Percentiles rank a stretch among this genome's conserved stretches.
Evolutionary conservation across 208 protist species (phyloP).

Genomic region (Tritrichomonas foetus): DNA sequence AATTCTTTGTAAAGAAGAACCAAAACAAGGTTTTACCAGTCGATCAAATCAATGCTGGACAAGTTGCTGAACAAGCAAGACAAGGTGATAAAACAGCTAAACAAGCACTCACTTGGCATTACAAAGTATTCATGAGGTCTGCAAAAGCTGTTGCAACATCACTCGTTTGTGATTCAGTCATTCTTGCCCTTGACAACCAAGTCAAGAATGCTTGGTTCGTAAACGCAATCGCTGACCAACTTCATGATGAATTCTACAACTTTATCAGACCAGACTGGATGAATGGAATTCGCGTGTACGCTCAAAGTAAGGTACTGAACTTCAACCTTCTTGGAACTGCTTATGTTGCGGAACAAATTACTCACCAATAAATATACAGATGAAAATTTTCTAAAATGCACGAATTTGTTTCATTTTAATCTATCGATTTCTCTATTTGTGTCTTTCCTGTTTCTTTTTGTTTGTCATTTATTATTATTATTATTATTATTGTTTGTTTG

Average conservation of each 20-base stretch:
- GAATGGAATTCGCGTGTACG: not conserved
- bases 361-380: no score
- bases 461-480: no score
- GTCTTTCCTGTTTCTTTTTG: no score
- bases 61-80: not conserved
- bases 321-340: not conserved
- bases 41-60: not conserved
- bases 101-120: not conserved
- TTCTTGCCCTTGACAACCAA: conserved; percentile 27
- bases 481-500: no score
- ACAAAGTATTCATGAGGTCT: not conserved
- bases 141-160: not conserved
- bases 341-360: conserved; percentile 13
- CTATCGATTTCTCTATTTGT: no score
- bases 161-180: not conserved
- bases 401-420: no score
- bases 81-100: not conserved
- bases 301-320: not conserved
- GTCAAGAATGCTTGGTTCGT: conserved; percentile 26
- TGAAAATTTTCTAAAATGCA: no score
- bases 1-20: not conserved
- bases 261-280: conserved; percentile 28
- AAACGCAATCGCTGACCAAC: not conserved
- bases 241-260: not conserved
- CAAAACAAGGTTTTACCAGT: not conserved